phyloP scores from a whole-genome alignment of 2,329 filamentous ascomycete genomes.

The Exserohilum turcica region DNA sequence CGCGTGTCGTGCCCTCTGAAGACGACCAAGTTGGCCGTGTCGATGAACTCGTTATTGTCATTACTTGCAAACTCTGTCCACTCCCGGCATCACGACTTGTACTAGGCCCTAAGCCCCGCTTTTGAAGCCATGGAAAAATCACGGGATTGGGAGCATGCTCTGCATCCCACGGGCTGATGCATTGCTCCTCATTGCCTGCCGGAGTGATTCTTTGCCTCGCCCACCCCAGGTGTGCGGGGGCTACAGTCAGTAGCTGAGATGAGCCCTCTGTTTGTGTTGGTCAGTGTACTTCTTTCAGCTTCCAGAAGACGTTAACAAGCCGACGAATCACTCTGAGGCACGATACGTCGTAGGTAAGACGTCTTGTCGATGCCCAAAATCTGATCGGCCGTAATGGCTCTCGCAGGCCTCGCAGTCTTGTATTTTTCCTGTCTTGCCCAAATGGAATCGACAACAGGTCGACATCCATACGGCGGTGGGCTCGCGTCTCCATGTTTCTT shows the following conservation, averaged over 20 bases:
- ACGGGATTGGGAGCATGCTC: slow-evolving; percentile 20
- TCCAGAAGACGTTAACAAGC: neutral
- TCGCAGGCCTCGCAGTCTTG: neutral
- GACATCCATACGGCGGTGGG: slow-evolving; percentile 1
- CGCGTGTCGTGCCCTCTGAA: neutral
- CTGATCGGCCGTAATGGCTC: slow-evolving; percentile 9
- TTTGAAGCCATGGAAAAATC: slow-evolving; percentile 15
- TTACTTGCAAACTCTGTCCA: neutral
- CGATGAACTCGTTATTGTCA: neutral
- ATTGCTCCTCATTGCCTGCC: neutral
- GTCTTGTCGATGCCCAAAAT: slow-evolving; percentile 15
- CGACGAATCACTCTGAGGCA: neutral
- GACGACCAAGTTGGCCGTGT: neutral
- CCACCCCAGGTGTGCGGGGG: neutral
- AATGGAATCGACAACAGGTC: slow-evolving; percentile 1
- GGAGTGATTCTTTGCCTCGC: neutral
- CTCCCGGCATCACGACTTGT: neutral
- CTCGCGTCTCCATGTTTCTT: neutral
- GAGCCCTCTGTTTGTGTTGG: slow-evolving; percentile 1
- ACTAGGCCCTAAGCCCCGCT: neutral
- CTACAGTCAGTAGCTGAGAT: slow-evolving; percentile 8
- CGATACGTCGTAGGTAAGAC: slow-evolving; percentile 4
- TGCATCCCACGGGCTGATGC: slow-evolving; percentile 13
- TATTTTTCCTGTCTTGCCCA: slow-evolving; percentile 5
- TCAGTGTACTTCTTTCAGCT: slow-evolving; percentile 5